Evolutionary conservation across 78 protist genomes (phyloP), one percentile per base, ranked within the genome.

Genomic region (Protostelium mycophagum): DNA sequence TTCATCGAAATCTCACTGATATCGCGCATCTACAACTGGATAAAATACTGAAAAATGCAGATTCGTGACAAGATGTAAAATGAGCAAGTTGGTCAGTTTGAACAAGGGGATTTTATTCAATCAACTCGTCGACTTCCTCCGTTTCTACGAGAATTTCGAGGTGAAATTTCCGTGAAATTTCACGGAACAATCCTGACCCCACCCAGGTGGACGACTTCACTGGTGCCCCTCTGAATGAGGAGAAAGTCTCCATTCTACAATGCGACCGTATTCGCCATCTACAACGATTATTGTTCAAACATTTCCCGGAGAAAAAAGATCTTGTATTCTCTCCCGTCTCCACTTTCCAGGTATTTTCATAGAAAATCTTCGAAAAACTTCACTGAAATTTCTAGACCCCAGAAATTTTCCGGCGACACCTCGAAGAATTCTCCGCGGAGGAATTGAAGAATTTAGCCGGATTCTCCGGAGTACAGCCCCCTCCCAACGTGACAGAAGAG

Each of bases 131-230:
- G 92, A 86, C 31, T 38, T 89, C 35, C 83, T 91, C 29, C 1
- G 51, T 84, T 90, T 86, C 87, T 96, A 96, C 91, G 35, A 83
- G 34, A 28, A 83, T 0, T 37, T 84, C 83, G 91, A 83, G 87
- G 89, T 88, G 31, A 85, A 29, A 83, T 34, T 88, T 38, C 37
- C 39, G 31, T 83, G 83, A 34, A 87, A 88, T 0, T 38, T 87
- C 28, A 85, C 86, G 29, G 85, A 88, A 25, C 85, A 91, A 36
- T 38, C 31, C 84, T 38, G 88, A 86, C 95, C 96, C 35, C n/a
- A n/a, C n/a, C n/a, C 93, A 91, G 28, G 93, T 98, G 87, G 91
- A 97, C 94, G 95, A 96, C 84, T 90, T 84, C 85, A 95, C 96
- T 23, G 99, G 98, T 35, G 87, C 28, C 28, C 94, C 97, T 31